Evolutionary conservation across 495 filamentous ascomycete genomes (phyloP), one percentile per base, ranked within the genome.

Genomic region (Penicillium tannophilum): DNA sequence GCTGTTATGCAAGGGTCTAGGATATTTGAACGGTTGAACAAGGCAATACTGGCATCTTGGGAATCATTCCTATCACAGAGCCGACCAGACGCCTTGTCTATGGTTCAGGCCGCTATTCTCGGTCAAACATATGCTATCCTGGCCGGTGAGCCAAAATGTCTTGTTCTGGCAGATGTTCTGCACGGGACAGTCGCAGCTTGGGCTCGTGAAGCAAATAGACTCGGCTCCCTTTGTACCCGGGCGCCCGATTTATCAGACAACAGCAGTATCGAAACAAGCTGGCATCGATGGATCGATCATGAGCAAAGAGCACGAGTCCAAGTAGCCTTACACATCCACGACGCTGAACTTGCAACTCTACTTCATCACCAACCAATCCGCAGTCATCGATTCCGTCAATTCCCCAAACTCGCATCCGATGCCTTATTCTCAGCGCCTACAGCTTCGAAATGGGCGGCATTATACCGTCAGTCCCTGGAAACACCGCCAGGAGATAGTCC

Each of bases 71-170:
- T 70, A 16, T 61, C 62, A 5, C 54, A 55, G 28, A 62, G 64
- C 42, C 54, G 45, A n/a, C 59, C 60, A 20, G 66, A 74, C 52
- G 72, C 70, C 12, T 54, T 73, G 11, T 69, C 68, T 9, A 69
- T 76, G 65, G 67, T 73, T 2, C 74, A 77, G 55, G 72, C 74
- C 0, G 72, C 72, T 5, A 60, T 75, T 36, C 44, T 77, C 0
- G 73, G 74, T 8, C 74, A 77, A 46, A 76, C 73, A 0, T 77
- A 72, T 58, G 74, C 66, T 17, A 68, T 76, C 16, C 66, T 77
- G 26, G 70, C 74, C 0, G 72, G 74, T 3, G 41, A 63, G 20
- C 61, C 71, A 3, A 72, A 60, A 44, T 54, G 63, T 52, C 60
- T 74, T 9, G 56, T 64, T 16, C 28, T 74, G 6, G 65, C 66